Conservation (phyloP, 352 stramenopile genomes). For the Pythium vanterpoolii region DNA sequence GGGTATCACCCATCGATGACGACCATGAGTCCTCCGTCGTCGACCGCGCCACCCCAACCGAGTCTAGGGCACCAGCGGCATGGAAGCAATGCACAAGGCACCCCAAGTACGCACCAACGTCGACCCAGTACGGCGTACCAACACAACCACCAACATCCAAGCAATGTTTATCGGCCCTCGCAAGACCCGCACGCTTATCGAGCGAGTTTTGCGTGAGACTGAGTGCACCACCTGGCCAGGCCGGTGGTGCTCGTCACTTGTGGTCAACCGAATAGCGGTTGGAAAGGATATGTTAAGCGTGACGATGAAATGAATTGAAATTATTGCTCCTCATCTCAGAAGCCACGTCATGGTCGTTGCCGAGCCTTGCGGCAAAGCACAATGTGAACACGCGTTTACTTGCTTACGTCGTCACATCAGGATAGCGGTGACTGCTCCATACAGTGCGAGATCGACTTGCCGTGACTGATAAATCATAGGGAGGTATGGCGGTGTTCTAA, state of each 20-base stretch:
- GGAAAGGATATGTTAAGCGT: conserved; percentile 6
- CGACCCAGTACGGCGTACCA: conserved; percentile 27
- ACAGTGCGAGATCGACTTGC: too few species aligned
- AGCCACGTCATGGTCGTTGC: not conserved
- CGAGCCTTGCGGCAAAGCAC: not conserved
- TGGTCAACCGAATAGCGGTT: conserved; percentile 10
- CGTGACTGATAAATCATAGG: too few species aligned
- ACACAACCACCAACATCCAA: conserved; percentile 4
- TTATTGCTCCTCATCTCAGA: too few species aligned
- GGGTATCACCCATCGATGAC: conserved; percentile 1
- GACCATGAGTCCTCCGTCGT: conserved; percentile 18
- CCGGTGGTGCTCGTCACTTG: not conserved
- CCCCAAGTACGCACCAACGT: conserved; percentile 24
- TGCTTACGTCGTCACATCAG: too few species aligned
- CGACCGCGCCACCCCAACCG: not conserved
- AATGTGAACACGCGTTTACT: too few species aligned
- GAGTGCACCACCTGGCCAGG: not conserved
- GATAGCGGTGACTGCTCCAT: too few species aligned
- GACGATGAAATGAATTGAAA: not conserved
- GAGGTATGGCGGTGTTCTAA: too few species aligned
- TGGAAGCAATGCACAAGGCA: conserved; percentile 21
- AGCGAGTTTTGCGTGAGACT: conserved; percentile 24
- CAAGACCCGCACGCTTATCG: conserved; percentile 20
- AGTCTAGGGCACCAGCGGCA: conserved; percentile 19
- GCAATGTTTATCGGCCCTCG: conserved; percentile 16